Conservation (phyloP, 352 stramenopile genomes). For the Phytophthora brassicae region DNA sequence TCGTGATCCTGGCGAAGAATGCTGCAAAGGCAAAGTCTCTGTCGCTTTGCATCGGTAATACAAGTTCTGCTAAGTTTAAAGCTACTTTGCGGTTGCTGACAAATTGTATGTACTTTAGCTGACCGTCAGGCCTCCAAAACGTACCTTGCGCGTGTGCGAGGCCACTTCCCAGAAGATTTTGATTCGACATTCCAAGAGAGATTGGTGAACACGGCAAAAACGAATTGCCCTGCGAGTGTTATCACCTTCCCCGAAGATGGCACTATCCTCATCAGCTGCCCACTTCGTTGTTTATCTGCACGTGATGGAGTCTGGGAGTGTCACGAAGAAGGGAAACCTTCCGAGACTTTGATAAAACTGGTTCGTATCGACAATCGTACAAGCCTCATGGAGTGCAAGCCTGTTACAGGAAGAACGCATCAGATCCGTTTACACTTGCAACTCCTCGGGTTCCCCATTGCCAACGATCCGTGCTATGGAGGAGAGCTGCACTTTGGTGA, state of each 20-base stretch:
- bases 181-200: constrained; percentile 39
- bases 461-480: constrained; percentile 97
- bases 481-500: constrained; percentile 92
- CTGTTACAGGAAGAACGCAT: constrained; percentile 95
- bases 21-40: constrained; percentile 68
- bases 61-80: no score
- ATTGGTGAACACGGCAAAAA: constrained; percentile 37
- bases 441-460: constrained; percentile 92
- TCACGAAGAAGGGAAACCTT: constrained; percentile 77
- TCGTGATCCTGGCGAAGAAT: constrained; percentile 87
- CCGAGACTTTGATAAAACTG: constrained; percentile 72
- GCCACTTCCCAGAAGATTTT: constrained; percentile 77
- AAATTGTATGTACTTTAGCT: constrained; percentile 32
- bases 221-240: constrained; percentile 48
- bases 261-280: constrained; percentile 78
- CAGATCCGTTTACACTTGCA: constrained; percentile 98
- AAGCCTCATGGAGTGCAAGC: constrained; percentile 92
- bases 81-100: neutral
- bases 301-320: constrained; percentile 86
- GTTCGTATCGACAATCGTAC: constrained; percentile 61
- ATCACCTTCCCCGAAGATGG: constrained; percentile 56
- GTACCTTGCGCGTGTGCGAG: constrained; percentile 94
- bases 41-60: constrained; percentile 72
- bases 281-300: constrained; percentile 78
- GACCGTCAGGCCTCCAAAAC: constrained; percentile 90